A percentile compares a stretch with the other conserved stretches of the same genome.
Evolutionary conservation across 78 protist genomes (phyloP).

Genomic region (Dictyostelium capitatum): DNA sequence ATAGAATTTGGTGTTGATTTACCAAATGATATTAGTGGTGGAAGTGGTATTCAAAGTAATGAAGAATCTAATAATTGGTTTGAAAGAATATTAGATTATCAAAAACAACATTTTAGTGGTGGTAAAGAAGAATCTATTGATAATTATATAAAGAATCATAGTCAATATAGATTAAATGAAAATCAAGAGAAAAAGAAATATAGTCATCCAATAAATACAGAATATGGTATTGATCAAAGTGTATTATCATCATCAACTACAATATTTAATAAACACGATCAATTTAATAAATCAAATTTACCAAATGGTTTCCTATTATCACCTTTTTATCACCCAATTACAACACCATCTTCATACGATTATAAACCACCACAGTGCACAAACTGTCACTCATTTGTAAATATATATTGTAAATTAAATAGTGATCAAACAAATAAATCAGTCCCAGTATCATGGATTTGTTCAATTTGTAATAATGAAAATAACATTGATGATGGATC

Average conservation of each 20-base stretch:
- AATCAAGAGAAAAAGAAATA: neutral
- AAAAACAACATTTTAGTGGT: conserved; percentile 3
- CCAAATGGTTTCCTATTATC: conserved; percentile 58
- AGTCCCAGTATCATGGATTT: conserved; percentile 13
- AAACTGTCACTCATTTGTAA: conserved; percentile 34
- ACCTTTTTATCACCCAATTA: conserved; percentile 59
- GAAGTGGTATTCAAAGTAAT: neutral
- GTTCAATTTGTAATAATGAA: conserved; percentile 33
- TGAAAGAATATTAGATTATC: conserved; percentile 4
- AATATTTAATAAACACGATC: conserved; percentile 21
- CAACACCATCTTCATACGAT: neutral
- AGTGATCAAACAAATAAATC: neutral
- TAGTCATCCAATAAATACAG: neutral
- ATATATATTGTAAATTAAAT: conserved; percentile 48
- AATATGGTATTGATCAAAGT: conserved; percentile 19
- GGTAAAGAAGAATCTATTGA: neutral
- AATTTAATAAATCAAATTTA: conserved; percentile 28
- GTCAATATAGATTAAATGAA: neutral
- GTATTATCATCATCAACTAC: conserved; percentile 35
- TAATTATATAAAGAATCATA: neutral
- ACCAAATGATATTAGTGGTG: neutral
- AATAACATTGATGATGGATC: conserved; percentile 49
- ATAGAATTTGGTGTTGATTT: conserved; percentile 9
- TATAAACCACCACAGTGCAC: conserved; percentile 39
- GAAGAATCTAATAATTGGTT: neutral